phyloP scores from a whole-genome alignment of 2,329 filamentous ascomycete species.

The Fusarium devonianum region DNA sequence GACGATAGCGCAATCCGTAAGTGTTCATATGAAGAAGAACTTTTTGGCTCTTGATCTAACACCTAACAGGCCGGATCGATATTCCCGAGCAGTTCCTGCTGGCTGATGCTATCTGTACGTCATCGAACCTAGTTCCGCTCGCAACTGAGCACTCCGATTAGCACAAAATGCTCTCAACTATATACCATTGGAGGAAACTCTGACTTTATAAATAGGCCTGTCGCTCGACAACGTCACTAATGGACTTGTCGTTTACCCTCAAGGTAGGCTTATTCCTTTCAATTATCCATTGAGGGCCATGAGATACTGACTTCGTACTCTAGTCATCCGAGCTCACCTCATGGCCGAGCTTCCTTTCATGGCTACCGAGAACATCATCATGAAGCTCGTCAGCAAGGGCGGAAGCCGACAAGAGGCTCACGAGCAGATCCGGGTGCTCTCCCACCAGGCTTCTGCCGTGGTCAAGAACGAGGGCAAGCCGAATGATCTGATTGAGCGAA shows the following conservation, averaged over 20 bases:
- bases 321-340: constrained; percentile 12
- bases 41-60: too few species aligned
- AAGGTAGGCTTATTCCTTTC: neutral
- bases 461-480: constrained; percentile 31
- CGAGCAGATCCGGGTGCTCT: constrained; percentile 34
- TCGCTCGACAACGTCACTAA: constrained; percentile 31
- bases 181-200: too few species aligned
- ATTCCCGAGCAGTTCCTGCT: constrained; percentile 31
- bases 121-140: too few species aligned
- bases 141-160: too few species aligned
- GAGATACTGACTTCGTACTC: too few species aligned
- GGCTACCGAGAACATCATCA: constrained; percentile 34
- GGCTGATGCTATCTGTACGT: constrained; percentile 26
- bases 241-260: constrained; percentile 32
- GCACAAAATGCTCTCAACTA: too few species aligned
- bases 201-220: too few species aligned
- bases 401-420: constrained; percentile 31
- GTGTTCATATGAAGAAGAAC: too few species aligned
- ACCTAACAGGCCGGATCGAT: constrained; percentile 26
- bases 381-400: constrained; percentile 26
- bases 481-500: constrained; percentile 31
- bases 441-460: constrained; percentile 22
- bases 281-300: too few species aligned
- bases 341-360: constrained; percentile 27
- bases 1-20: constrained; percentile 16